Evolutionary conservation across 441 rosid genomes (phyloP).

Genomic region (Daphne laureola): DNA sequence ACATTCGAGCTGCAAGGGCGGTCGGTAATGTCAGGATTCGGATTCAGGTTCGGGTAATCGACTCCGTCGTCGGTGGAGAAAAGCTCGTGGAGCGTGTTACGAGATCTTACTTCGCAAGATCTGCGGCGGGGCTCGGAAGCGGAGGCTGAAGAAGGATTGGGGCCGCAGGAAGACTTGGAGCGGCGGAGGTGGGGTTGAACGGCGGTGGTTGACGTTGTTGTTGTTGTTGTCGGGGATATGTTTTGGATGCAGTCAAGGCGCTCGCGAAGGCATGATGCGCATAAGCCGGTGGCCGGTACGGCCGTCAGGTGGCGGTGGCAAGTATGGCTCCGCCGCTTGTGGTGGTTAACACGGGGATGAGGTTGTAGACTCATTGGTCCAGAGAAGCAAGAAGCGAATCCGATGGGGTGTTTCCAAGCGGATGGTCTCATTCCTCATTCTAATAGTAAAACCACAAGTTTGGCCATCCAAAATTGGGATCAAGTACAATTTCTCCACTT

Average conservation of each 20-base stretch:
- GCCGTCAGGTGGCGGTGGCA: slow-evolving; percentile 67
- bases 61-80: slow-evolving; percentile 25
- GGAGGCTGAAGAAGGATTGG: slow-evolving; percentile 39
- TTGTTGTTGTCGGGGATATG: slow-evolving; percentile 22
- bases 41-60: slow-evolving; percentile 6
- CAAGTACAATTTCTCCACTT: no score
- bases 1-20: slow-evolving; percentile 28
- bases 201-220: slow-evolving; percentile 17
- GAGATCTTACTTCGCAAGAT: slow-evolving; percentile 27
- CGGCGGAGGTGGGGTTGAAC: slow-evolving; percentile 40
- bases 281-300: slow-evolving; percentile 64
- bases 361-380: slow-evolving; percentile 16
- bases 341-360: slow-evolving; percentile 36
- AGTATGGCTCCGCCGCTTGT: slow-evolving; percentile 34
- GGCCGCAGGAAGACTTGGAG: slow-evolving; percentile 40
- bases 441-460: no score
- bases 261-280: slow-evolving; percentile 88
- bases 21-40: slow-evolving; percentile 23
- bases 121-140: slow-evolving; percentile 20
- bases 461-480: no score
- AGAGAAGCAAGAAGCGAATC: slow-evolving; percentile 3
- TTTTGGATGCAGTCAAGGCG: slow-evolving; percentile 55
- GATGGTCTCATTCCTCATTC: no score
- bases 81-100: slow-evolving; percentile 29
- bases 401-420: no score